phyloP scores from a whole-genome alignment of 805 yeast genomes.

The Crinitomyces ghanaensis region DNA sequence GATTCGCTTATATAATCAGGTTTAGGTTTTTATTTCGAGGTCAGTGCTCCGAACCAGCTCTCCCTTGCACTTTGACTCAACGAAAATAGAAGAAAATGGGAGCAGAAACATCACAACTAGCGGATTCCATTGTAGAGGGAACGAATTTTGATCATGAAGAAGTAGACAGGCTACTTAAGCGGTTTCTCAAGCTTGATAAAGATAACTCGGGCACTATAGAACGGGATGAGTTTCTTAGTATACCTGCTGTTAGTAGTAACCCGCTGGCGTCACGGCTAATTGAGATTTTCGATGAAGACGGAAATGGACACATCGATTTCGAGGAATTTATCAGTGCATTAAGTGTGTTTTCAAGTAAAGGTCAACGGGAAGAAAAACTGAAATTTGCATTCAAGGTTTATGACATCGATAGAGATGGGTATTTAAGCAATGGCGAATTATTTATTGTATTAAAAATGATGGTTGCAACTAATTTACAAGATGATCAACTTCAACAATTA shows the following conservation, averaged over 20 bases:
- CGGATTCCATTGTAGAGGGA: constrained; percentile 22
- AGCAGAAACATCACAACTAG: constrained; percentile 15
- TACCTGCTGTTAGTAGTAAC: constrained; percentile 84
- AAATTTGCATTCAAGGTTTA: constrained; percentile 86
- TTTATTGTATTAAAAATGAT: constrained; percentile 86
- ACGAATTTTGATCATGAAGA: constrained; percentile 66
- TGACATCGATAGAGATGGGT: constrained; percentile 94
- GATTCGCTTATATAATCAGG: too few species aligned
- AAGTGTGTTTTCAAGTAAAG: constrained; percentile 78
- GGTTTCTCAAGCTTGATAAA: constrained; percentile 90
- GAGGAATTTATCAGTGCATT: constrained; percentile 84
- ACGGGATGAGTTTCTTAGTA: constrained; percentile 76
- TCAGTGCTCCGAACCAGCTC: too few species aligned
- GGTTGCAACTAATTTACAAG: constrained; percentile 89
- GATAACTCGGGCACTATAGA: constrained; percentile 91
- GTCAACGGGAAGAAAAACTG: constrained; percentile 69
- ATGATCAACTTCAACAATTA: constrained; percentile 82
- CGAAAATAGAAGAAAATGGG: constrained; percentile 16
- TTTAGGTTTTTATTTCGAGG: too few species aligned
- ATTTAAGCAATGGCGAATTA: constrained; percentile 87
- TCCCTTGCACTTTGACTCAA: too few species aligned
- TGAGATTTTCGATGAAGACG: constrained; percentile 90
- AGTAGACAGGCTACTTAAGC: constrained; percentile 76
- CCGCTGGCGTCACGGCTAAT: constrained; percentile 84
- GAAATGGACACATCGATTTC: constrained; percentile 88